phyloP scores from a whole-genome alignment of 352 stramenopile genomes.

The Blastocystis sp. region DNA sequence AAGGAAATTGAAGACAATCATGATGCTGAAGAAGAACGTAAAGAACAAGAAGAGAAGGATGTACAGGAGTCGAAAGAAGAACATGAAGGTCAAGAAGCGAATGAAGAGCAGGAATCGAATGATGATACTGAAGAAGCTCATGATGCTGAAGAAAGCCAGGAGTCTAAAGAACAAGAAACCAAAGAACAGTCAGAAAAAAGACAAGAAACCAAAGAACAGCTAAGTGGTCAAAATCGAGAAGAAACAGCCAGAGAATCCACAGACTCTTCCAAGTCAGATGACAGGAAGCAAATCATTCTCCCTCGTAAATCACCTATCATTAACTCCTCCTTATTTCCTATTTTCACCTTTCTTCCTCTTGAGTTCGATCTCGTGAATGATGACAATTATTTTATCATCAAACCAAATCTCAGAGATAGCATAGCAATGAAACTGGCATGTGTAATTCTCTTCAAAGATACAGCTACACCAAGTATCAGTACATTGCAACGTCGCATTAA shows the following conservation, averaged over 20 bases:
- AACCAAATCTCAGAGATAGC: neutral
- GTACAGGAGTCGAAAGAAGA: neutral
- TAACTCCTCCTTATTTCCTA: neutral
- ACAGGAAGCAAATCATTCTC: neutral
- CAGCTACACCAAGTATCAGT: neutral
- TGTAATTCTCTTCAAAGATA: neutral
- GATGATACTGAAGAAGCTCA: neutral
- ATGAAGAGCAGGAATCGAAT: neutral
- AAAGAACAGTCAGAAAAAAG: neutral
- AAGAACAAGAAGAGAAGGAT: neutral
- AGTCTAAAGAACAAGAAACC: neutral
- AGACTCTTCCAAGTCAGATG: neutral
- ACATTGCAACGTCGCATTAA: neutral
- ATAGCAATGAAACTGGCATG: neutral
- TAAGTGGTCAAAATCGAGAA: neutral
- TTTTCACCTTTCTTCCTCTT: neutral
- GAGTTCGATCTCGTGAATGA: neutral
- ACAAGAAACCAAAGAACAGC: neutral
- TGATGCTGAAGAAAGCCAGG: neutral
- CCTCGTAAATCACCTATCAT: too few relatives aligned
- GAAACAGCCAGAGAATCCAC: neutral
- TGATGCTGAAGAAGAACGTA: neutral
- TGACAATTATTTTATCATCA: neutral
- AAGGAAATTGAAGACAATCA: neutral
- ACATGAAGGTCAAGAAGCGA: neutral